Percentiles rank a stretch among this genome's conserved stretches.
phyloP scores from a whole-genome alignment of 176 grass and related monocot species.

The Lolium perenne region DNA sequence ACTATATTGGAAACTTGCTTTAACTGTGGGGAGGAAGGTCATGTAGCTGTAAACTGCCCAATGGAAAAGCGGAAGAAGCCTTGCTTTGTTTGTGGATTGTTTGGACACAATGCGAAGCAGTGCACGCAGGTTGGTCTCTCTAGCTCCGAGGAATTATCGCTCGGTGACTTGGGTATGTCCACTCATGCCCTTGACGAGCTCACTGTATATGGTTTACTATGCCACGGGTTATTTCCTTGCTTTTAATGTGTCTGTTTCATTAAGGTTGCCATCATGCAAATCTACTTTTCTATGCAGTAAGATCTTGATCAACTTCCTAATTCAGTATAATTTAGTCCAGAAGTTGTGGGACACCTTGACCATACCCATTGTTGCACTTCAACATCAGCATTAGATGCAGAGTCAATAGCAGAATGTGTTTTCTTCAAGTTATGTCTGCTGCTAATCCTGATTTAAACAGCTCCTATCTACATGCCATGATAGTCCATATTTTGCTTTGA shows the following conservation, averaged over 20 bases:
- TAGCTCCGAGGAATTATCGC: conserved; percentile 50
- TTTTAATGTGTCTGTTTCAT: conserved; percentile 20
- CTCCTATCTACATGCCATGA: neutral
- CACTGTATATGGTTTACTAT: conserved; percentile 33
- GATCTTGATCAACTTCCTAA: neutral
- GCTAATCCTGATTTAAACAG: neutral
- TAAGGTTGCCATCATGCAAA: neutral
- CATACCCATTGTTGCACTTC: neutral
- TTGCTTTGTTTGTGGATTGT: conserved; percentile 92
- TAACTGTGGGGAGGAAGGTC: conserved; percentile 93
- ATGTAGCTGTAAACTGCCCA: conserved; percentile 79
- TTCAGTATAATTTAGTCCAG: neutral
- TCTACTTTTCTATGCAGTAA: neutral
- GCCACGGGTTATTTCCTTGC: neutral
- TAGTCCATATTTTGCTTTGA: conserved; percentile 16
- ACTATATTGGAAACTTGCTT: conserved; percentile 70
- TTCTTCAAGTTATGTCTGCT: conserved; percentile 11
- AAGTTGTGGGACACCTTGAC: neutral
- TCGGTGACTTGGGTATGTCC: conserved; percentile 58
- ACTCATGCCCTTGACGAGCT: conserved; percentile 37
- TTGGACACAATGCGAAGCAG: conserved; percentile 79
- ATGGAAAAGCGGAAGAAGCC: conserved; percentile 78
- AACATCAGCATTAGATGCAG: neutral
- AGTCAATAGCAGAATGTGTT: neutral
- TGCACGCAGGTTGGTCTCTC: conserved; percentile 80